Conservation (phyloP, 2,329 filamentous ascomycete genomes). For the Hymenoscyphus occultus region DNA sequence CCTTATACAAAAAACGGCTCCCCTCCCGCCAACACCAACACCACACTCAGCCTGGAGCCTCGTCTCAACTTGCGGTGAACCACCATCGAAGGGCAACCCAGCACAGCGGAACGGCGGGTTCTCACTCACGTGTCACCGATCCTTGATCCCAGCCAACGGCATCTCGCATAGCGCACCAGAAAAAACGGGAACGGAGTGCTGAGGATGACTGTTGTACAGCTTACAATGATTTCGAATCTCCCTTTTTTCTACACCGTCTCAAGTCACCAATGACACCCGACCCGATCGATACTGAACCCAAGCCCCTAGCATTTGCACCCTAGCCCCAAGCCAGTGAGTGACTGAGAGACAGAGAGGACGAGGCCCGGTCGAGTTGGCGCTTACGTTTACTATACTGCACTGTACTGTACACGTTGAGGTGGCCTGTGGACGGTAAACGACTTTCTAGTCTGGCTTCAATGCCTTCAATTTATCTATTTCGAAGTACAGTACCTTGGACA, state of each 20-base stretch:
- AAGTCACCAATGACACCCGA: background rate
- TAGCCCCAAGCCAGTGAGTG: no score
- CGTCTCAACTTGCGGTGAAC: conserved; percentile 3
- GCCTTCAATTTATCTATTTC: no score
- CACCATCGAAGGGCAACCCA: background rate
- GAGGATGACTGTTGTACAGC: background rate
- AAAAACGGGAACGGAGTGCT: background rate
- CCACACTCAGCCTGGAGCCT: background rate
- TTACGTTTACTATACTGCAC: no score
- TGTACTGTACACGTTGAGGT: background rate
- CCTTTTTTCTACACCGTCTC: background rate
- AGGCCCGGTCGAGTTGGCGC: no score
- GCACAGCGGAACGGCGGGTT: background rate
- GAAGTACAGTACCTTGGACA: background rate
- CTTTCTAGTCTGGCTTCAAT: no score
- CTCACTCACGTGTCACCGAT: background rate
- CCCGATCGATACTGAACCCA: no score
- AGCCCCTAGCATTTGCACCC: no score
- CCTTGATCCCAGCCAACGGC: background rate
- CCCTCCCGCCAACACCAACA: background rate
- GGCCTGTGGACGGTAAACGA: background rate
- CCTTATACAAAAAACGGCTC: no score
- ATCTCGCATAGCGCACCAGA: background rate
- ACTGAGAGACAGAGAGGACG: no score
- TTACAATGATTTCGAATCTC: background rate